These are phyloP conservation scores for Theobroma cacao DNA, from an alignment of 345 rosid species.

Conservation along the genomic window DNA sequence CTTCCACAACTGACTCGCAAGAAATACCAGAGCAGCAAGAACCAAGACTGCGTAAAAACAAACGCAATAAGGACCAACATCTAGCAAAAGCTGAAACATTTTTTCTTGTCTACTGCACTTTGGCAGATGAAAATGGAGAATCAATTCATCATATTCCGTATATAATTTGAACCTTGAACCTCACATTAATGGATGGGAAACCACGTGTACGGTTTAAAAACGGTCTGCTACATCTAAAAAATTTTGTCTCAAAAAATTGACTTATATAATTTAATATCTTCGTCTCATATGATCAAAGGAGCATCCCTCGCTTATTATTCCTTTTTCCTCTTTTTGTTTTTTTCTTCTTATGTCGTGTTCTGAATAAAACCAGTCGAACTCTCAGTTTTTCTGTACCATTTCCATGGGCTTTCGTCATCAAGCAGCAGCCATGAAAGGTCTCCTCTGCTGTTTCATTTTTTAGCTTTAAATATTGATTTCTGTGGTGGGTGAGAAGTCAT, in stretches of 20 bases:
- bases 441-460: background rate
- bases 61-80: constrained; percentile 5
- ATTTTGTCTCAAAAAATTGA: too few species aligned
- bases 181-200: too few species aligned
- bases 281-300: background rate
- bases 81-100: constrained; percentile 1
- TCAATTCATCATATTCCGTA: too few species aligned
- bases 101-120: background rate
- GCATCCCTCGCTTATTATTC: background rate
- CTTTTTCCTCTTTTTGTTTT: background rate
- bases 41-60: constrained; percentile 23
- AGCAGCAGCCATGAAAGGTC: background rate
- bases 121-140: background rate
- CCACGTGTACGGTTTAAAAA: too few species aligned
- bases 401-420: background rate
- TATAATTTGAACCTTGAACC: background rate
- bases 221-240: too few species aligned
- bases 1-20: constrained; percentile 15
- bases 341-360: background rate
- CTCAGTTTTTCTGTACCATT: background rate
- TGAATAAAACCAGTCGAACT: background rate
- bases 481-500: too few species aligned
- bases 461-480: background rate
- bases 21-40: constrained; percentile 17
- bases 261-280: too few species aligned